Evolutionary conservation across 192 early-diverging fungal genomes (phyloP).

Genomic region (Backusella mclennaniae): DNA sequence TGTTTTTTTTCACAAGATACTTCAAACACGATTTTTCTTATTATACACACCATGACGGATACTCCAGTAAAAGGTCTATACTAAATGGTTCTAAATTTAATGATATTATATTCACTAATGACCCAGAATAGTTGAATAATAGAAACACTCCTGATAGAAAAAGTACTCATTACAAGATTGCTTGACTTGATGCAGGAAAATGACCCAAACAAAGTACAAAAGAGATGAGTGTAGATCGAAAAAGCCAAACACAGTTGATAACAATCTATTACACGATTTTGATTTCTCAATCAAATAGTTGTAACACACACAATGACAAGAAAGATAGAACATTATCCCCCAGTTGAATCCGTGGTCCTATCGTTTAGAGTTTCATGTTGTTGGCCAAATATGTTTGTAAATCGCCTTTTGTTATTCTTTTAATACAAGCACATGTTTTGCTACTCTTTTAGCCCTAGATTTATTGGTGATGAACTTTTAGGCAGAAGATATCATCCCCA

Average conservation of each 20-base stretch:
- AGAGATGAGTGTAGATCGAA: neutral
- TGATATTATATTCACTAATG: neutral
- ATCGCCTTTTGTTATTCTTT: neutral
- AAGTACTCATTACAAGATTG: neutral
- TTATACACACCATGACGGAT: neutral
- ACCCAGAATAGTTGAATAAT: neutral
- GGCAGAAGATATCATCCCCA: neutral
- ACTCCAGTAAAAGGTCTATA: neutral
- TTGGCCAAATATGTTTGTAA: neutral
- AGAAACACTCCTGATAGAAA: neutral
- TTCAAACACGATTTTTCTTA: neutral
- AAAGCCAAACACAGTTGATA: neutral
- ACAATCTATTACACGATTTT: constrained; percentile 3
- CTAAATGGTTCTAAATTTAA: neutral
- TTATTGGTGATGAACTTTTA: neutral
- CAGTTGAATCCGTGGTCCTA: neutral
- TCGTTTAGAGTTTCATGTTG: neutral
- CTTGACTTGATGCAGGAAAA: neutral
- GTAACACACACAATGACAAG: neutral
- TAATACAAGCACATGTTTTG: neutral
- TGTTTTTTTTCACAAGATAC: neutral
- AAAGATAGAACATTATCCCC: neutral
- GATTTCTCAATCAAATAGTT: neutral
- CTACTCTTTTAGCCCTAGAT: neutral
- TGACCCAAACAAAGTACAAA: neutral